These are phyloP conservation scores for Cutaneotrichosporon sp. DNA, from an alignment of 1,284 basidiomycete species.

Conservation along the genomic window DNA sequence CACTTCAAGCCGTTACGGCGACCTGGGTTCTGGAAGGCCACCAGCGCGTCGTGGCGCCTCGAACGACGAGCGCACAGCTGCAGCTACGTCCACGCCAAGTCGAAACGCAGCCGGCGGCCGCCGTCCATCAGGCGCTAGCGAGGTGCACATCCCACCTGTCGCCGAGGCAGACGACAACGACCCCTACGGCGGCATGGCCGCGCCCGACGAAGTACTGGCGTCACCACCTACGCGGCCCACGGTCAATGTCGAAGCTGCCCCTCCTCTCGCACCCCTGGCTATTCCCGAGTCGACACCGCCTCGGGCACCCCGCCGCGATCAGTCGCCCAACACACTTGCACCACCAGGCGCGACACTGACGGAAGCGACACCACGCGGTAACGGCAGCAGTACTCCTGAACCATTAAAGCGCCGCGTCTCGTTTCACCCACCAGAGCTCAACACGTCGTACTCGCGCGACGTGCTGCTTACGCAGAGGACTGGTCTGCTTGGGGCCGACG, in stretches of 20 bases:
- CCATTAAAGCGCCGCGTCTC: conserved; percentile 37
- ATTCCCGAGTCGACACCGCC: too few relatives aligned
- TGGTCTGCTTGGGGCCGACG: conserved; percentile 32
- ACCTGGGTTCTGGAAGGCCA: conserved; percentile 3
- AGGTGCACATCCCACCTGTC: not conserved
- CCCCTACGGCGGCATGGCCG: conserved; percentile 5
- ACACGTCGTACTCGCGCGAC: conserved; percentile 53
- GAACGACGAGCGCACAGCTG: not conserved
- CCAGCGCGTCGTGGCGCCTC: not conserved
- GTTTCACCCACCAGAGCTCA: conserved; percentile 43
- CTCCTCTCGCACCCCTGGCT: too few relatives aligned
- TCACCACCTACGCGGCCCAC: not conserved
- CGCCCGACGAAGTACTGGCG: conserved; percentile 3
- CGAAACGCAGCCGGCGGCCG: not conserved
- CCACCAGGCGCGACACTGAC: conserved; percentile 1
- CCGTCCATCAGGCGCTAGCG: conserved; percentile 1
- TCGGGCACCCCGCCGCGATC: too few relatives aligned
- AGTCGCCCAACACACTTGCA: not conserved
- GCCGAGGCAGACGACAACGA: not conserved
- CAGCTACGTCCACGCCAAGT: too few relatives aligned
- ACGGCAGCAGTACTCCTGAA: not conserved
- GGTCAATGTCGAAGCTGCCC: too few relatives aligned
- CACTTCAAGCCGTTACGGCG: not conserved
- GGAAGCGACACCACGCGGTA: not conserved
- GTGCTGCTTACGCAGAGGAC: conserved; percentile 57